phyloP scores from a whole-genome alignment of 2,329 filamentous ascomycete genomes.

The Microcyclosporella mali region DNA sequence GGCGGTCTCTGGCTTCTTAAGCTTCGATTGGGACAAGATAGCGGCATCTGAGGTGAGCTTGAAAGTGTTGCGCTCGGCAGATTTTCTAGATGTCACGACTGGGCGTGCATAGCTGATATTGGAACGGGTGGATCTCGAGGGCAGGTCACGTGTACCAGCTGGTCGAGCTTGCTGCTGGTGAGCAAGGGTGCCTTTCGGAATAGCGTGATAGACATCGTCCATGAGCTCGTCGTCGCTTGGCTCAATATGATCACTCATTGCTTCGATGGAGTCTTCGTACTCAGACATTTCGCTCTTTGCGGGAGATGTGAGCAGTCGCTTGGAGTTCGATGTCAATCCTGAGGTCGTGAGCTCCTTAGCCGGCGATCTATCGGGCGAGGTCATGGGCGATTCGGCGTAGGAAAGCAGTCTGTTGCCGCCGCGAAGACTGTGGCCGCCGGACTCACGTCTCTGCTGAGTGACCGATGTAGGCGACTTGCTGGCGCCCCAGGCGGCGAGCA shows the following conservation, averaged over 20 bases:
- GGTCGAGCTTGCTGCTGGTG: background rate
- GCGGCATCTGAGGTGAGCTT: slow-evolving; percentile 17
- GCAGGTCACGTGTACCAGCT: slow-evolving; percentile 18
- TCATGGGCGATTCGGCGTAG: slow-evolving; percentile 20
- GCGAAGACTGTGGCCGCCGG: slow-evolving; percentile 13
- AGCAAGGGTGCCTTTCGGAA: slow-evolving; percentile 9
- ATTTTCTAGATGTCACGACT: slow-evolving; percentile 7
- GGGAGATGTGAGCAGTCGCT: no score
- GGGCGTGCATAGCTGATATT: slow-evolving; percentile 21
- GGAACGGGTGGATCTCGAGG: slow-evolving; percentile 22
- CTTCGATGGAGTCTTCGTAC: slow-evolving; percentile 3
- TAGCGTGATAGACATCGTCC: slow-evolving; percentile 20
- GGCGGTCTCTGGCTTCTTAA: slow-evolving; percentile 29
- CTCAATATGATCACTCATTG: slow-evolving; percentile 2
- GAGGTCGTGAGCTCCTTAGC: background rate
- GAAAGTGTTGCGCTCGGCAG: slow-evolving; percentile 6
- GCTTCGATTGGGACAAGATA: slow-evolving; percentile 8
- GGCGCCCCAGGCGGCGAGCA: slow-evolving; percentile 27
- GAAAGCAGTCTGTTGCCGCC: slow-evolving; percentile 9
- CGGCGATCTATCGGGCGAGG: slow-evolving; percentile 3
- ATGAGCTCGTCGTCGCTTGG: slow-evolving; percentile 22
- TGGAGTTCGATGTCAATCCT: no score
- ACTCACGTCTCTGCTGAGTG: slow-evolving; percentile 20
- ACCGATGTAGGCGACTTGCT: slow-evolving; percentile 21
- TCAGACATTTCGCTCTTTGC: background rate